Evolutionary conservation across 805 yeast genomes (phyloP).

Genomic region (Lipomyces kockii): DNA sequence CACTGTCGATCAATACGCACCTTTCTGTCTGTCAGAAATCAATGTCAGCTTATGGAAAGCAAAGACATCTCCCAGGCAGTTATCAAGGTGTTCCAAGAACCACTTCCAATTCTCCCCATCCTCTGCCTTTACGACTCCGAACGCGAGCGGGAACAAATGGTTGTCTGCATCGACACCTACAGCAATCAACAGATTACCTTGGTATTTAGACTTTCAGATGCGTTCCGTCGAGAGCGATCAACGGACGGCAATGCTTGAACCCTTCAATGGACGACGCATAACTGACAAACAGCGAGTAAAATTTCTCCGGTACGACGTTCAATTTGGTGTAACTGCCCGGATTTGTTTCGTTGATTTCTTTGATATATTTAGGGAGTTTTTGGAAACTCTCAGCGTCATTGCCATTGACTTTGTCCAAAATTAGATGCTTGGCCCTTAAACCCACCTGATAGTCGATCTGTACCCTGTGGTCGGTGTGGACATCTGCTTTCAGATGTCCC

Average conservation of each 20-base stretch:
- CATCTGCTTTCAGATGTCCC: no score
- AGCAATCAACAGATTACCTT: conserved; percentile 14
- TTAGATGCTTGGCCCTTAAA: no score
- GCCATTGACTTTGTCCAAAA: no score
- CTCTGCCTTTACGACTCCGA: conserved; percentile 15
- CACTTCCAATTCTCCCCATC: conserved; percentile 19
- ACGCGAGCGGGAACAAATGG: conserved; percentile 19
- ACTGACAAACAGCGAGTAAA: neutral
- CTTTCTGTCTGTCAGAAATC: no score
- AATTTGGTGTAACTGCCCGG: conserved; percentile 3
- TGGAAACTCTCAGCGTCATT: no score
- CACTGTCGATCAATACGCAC: neutral
- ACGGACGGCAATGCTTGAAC: conserved; percentile 21
- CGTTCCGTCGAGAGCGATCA: conserved; percentile 17
- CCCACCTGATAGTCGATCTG: no score
- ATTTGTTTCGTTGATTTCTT: neutral
- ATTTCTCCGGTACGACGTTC: neutral
- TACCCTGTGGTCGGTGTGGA: no score
- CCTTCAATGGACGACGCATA: conserved; percentile 3
- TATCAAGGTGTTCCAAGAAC: conserved; percentile 15
- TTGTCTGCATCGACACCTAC: no score
- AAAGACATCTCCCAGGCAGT: conserved; percentile 8
- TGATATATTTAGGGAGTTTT: no score
- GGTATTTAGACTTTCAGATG: neutral
- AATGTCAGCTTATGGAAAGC: neutral